These are phyloP conservation scores for Ilyonectria sp. DNA, from an alignment of 2,329 filamentous ascomycete species.

Conservation along the genomic window DNA sequence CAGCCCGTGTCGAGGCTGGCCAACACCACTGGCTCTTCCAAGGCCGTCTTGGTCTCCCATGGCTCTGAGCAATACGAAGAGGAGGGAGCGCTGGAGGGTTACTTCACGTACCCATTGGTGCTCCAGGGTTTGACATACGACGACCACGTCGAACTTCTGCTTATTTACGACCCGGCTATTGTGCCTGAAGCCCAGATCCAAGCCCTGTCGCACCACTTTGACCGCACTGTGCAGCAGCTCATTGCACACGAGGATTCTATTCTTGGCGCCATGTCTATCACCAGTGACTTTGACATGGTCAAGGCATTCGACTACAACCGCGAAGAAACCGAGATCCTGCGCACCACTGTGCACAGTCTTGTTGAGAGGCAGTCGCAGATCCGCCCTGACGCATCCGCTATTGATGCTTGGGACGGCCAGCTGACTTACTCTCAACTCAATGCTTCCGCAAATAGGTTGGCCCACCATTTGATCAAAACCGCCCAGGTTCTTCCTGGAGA, in stretches of 20 bases:
- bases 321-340: constrained; percentile 10
- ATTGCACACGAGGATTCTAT: not conserved
- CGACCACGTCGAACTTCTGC: constrained; percentile 33
- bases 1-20: constrained; percentile 21
- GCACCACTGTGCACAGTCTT: constrained; percentile 8
- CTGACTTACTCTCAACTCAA: constrained; percentile 23
- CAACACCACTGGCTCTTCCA: not conserved
- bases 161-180: constrained; percentile 35
- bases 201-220: not conserved
- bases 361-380: constrained; percentile 25
- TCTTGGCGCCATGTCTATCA: not conserved
- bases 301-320: constrained; percentile 6
- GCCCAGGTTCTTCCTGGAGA: constrained; percentile 18
- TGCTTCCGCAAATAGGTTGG: constrained; percentile 19
- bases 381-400: not conserved
- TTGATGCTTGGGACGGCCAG: constrained; percentile 41
- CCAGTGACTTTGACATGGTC: not conserved
- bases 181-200: not conserved
- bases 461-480: constrained; percentile 11
- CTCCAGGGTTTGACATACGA: not conserved
- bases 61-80: constrained; percentile 16
- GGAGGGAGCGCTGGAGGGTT: constrained; percentile 23
- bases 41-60: constrained; percentile 3
- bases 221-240: constrained; percentile 9
- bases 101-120: constrained; percentile 47